phyloP scores from a whole-genome alignment of 768 basidiomycete genomes.

The Psilocybe tampanensis region DNA sequence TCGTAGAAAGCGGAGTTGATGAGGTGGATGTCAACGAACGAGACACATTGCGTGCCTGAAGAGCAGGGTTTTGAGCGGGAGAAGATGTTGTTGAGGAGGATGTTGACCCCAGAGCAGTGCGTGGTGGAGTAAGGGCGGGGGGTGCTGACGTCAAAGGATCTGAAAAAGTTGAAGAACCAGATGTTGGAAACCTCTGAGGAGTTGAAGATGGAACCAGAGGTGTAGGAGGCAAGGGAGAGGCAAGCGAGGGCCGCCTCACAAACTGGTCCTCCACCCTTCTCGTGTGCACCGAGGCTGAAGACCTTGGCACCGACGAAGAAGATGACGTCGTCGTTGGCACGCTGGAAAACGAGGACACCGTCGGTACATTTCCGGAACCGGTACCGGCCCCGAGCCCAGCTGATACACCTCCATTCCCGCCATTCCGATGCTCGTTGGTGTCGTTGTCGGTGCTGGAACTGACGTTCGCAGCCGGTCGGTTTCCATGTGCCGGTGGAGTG shows the following conservation, averaged over 20 bases:
- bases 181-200: neutral
- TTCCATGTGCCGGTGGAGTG: neutral
- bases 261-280: neutral
- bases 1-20: neutral
- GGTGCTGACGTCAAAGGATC: neutral
- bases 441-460: no score
- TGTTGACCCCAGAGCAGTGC: neutral
- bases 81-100: neutral
- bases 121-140: neutral
- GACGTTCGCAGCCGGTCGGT: neutral
- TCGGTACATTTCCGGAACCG: neutral
- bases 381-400: neutral
- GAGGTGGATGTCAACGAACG: no score
- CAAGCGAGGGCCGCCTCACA: slow-evolving; percentile 14
- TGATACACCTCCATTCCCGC: neutral
- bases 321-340: neutral
- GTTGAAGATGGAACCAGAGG: slow-evolving; percentile 16
- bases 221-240: slow-evolving; percentile 19
- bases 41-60: no score
- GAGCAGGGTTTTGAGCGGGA: neutral
- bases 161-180: neutral
- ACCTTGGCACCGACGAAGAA: neutral
- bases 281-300: neutral
- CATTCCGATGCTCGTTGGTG: no score
- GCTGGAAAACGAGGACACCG: neutral